A percentile compares a stretch with the other conserved stretches of the same genome.
Evolutionary conservation across 768 basidiomycete species (phyloP).

Genomic region (Leucocoprinus leucothites): DNA sequence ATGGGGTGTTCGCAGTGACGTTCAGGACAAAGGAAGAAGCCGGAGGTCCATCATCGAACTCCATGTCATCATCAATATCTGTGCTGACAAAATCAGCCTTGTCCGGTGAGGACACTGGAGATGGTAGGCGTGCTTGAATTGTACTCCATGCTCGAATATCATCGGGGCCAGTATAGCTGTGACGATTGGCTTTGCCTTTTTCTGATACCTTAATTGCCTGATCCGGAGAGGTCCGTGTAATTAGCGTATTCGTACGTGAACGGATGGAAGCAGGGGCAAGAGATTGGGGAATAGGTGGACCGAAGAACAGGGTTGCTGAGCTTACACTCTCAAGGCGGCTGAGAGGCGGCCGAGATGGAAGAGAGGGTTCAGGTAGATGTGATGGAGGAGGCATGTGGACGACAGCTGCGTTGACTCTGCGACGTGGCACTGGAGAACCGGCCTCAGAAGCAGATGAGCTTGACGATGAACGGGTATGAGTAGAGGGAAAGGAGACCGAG

Average conservation of each 20-base stretch:
- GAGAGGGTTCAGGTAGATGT: slow-evolving; percentile 16
- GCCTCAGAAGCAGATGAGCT: slow-evolving; percentile 44
- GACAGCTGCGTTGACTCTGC: slow-evolving; percentile 41
- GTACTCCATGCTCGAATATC: slow-evolving; percentile 35
- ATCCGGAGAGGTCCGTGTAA: slow-evolving; percentile 18
- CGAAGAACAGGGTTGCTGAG: slow-evolving; percentile 68
- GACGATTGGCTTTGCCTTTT: slow-evolving; percentile 38
- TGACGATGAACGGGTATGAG: slow-evolving; percentile 36
- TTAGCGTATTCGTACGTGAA: slow-evolving; percentile 28
- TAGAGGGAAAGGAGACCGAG: slow-evolving; percentile 40
- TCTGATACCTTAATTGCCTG: neutral
- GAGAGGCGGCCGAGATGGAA: slow-evolving; percentile 34
- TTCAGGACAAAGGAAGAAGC: slow-evolving; percentile 57
- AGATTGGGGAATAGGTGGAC: slow-evolving; percentile 44
- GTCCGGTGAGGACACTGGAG: slow-evolving; percentile 29
- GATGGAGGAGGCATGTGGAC: slow-evolving; percentile 17
- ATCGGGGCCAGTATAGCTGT: slow-evolving; percentile 59
- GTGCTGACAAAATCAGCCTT: slow-evolving; percentile 32
- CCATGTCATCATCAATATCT: slow-evolving; percentile 49
- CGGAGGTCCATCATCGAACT: slow-evolving; percentile 43
- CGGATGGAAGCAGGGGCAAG: slow-evolving; percentile 23
- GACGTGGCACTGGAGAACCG: slow-evolving; percentile 53
- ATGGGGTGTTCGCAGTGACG: slow-evolving; percentile 56
- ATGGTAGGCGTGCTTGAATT: slow-evolving; percentile 40
- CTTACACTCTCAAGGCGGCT: slow-evolving; percentile 54